Evolutionary conservation across 2,329 filamentous ascomycete species (phyloP), one percentile per base, ranked within the genome.

Genomic region (Fusarium begoniae): DNA sequence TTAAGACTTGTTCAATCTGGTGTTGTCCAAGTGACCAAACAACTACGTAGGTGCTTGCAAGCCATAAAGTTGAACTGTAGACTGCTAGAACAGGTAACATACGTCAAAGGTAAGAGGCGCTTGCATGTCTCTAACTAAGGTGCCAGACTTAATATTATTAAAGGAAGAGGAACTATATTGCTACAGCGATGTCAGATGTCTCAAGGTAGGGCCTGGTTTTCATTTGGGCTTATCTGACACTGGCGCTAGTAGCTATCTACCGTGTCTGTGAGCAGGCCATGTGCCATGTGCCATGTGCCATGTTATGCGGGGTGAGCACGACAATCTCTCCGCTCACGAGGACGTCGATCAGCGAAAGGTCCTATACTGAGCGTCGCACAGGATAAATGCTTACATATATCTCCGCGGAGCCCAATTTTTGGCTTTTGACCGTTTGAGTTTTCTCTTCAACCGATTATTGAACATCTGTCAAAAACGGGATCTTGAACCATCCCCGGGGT

Each of bases 361-460:
- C 24, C 15, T 18, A 8, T 18, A 28, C 24, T 28, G 17, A 26
- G 17, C 28, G 22, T n/a, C 32, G 12, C 54, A 24, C 18, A 12
- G 26, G 13, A 45, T 18, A 18, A 18, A 28, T 18, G 1, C 17
- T 12, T 20, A 3, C 4, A 40, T 47, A 14, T 6, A 32, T 50
- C 44, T 64, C 61, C 61, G 61, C 61, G 61, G 61, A 50, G 20
- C 30, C 15, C 5, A 7, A 11, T 1, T 2, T n/a, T 24, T 17
- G 4, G 4, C 8, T 8, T 13, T 4, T 24, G 2, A 1, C 3
- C 22, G 11, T 8, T 24, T 14, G 2, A 7, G 0, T 7, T 32
- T 51, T 24, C 6, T 14, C 10, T 11, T 0, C 8, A 14, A 8
- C 7, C 12, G 4, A 10, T 24, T 30, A 5, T 22, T 14, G n/a